A percentile compares a stretch with the other conserved stretches of the same genome.
Conservation (phyloP, 192 early-diverging fungal species). For the Chytriomyces confervae region DNA sequence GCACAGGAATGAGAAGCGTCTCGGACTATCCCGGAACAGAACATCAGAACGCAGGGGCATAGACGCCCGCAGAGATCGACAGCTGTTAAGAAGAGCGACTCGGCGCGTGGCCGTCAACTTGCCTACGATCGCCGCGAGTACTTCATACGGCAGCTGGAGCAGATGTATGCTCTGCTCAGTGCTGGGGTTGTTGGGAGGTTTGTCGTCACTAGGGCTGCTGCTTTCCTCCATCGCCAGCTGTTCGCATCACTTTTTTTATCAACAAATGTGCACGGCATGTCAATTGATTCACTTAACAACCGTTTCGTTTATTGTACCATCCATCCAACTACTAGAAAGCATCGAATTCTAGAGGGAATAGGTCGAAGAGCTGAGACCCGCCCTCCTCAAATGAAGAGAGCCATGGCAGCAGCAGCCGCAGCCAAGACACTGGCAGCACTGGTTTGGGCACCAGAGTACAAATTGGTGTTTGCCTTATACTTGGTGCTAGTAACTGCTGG, state of each 20-base stretch:
- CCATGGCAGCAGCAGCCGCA: too few relatives aligned
- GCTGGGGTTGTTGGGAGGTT: neutral
- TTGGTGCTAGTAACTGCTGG: too few relatives aligned
- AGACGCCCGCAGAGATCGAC: neutral
- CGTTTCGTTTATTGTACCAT: too few relatives aligned
- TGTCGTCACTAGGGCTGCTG: neutral
- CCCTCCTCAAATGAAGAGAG: too few relatives aligned
- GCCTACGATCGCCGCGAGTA: neutral
- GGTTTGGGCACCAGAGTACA: too few relatives aligned
- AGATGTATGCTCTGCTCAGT: neutral
- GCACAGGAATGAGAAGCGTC: neutral
- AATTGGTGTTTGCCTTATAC: too few relatives aligned
- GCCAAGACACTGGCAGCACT: too few relatives aligned
- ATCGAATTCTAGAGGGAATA: too few relatives aligned
- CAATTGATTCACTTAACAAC: too few relatives aligned
- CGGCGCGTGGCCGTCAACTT: neutral
- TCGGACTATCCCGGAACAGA: neutral
- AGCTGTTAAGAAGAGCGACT: conserved; percentile 1
- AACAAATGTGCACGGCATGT: too few relatives aligned
- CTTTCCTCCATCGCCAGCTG: neutral
- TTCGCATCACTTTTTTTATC: neutral
- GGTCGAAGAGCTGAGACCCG: too few relatives aligned
- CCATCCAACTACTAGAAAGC: too few relatives aligned
- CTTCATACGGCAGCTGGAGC: conserved; percentile 7
- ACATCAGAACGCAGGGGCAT: neutral